These are phyloP conservation scores for Crithidia thermophila DNA, from an alignment of 208 protist genomes.

Conservation along the genomic window DNA sequence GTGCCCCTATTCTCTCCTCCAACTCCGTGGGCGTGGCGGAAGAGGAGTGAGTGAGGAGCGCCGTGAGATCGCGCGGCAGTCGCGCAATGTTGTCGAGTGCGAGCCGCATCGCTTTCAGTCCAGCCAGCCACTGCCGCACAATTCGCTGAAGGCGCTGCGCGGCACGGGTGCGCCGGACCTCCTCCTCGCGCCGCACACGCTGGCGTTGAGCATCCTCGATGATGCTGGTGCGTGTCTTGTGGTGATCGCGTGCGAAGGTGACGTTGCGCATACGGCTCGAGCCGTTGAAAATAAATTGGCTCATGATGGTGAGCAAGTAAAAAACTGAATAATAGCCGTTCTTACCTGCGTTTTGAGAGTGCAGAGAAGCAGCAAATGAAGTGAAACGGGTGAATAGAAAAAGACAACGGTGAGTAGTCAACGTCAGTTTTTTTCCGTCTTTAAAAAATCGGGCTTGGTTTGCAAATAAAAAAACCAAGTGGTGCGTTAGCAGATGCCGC, in stretches of 20 bases:
- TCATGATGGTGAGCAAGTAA: conserved; percentile 22
- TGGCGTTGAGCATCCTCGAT: conserved; percentile 52
- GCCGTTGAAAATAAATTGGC: conserved; percentile 66
- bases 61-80: conserved; percentile 7
- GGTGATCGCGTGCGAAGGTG: conserved; percentile 67
- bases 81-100: conserved; percentile 23
- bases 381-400: conserved; percentile 6
- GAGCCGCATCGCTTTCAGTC: conserved; percentile 18
- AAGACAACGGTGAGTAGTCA: neutral
- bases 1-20: conserved; percentile 1
- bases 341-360: too few species aligned
- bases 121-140: conserved; percentile 44
- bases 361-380: neutral
- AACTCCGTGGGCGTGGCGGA: neutral
- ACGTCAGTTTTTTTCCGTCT: neutral
- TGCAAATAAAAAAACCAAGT: neutral
- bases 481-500: too few species aligned
- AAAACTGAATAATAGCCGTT: conserved; percentile 9
- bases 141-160: conserved; percentile 50
- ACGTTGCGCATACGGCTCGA: conserved; percentile 61
- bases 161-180: conserved; percentile 37
- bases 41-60: neutral
- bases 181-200: conserved; percentile 54
- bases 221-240: conserved; percentile 46
- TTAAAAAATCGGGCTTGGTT: too few species aligned